Base-by-base conservation (phyloP, 306 rosid genomes). In the Styphnolobium japonicum region DNA sequence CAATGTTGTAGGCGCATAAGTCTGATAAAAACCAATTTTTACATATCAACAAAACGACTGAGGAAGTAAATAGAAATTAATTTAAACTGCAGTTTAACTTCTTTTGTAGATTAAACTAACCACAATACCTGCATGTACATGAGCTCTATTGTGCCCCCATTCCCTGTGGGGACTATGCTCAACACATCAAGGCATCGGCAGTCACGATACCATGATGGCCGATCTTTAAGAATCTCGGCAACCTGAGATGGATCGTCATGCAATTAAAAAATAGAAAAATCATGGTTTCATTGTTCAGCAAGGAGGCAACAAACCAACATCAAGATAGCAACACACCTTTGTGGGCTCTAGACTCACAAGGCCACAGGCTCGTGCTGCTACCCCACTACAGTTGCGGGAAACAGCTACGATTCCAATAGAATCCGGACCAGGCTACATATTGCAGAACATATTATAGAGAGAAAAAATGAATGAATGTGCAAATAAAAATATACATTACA, bases 301-400 rank as follows among this genome's bases (percentile, higher is more conserved):
- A 3, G 14, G 19, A 51, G 7, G 22, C 29, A 71, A 4, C 6
- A 12, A 78, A 74, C 58, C 25, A 78, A 27, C 9, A 46, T n/a
- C 15, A 7, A 33, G 40, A 18, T 2, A 25, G 6, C 25, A 37
- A 3, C 14, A 51, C 72, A 95, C 98, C 97, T 95, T 92, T 1
- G 90, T 85, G 86, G 98, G 98, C 89, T 95, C 98, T 68, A 95
- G 94, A 81, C 97, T 91, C 96, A 95, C 97, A 65, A 95, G 98
- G 87, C 98, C 98, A 10, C 98, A 95, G 86, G 97, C 98, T 83
- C 98, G 95, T 10, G 98, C 98, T 77, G 98, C 98, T 72, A 95
- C 87, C 67, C 98, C 98, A 51, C 90, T 92, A 71, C 94, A 91
- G 79, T 95, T 92, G 85, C 98, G 98, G 90, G 98, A 95, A 84